Conservation (phyloP, 805 yeast species). For the Aciculoconidium aculeatum region DNA sequence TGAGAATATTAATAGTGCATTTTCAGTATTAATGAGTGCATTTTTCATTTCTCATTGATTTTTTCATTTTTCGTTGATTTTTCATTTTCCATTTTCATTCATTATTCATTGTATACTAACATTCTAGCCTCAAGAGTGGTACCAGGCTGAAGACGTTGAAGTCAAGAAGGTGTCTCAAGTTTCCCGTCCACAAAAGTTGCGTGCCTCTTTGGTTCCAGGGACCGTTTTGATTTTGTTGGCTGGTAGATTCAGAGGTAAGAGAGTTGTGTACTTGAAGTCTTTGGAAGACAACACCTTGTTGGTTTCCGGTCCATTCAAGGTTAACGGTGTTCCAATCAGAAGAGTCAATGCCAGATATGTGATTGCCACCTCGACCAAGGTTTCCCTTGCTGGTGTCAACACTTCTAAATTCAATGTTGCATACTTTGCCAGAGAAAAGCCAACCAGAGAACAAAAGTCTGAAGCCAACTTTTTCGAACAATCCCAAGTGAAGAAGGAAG, state of each 20-base stretch:
- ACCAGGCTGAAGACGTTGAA: slow-evolving; percentile 87
- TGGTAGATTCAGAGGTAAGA: slow-evolving; percentile 99
- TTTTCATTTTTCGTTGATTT: too few species aligned
- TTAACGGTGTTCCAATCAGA: slow-evolving; percentile 99
- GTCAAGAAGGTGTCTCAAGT: slow-evolving; percentile 83
- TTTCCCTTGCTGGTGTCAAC: slow-evolving; percentile 72
- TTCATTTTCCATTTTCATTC: too few species aligned
- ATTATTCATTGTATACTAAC: slow-evolving; percentile 17
- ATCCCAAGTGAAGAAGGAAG: slow-evolving; percentile 70
- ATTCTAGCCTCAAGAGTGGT: slow-evolving; percentile 78
- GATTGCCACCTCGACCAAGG: slow-evolving; percentile 95
- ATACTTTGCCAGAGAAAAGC: slow-evolving; percentile 95
- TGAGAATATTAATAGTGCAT: too few species aligned
- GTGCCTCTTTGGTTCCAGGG: slow-evolving; percentile 96
- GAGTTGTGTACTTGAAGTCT: slow-evolving; percentile 96
- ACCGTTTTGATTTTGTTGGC: slow-evolving; percentile 95
- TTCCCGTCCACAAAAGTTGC: slow-evolving; percentile 88
- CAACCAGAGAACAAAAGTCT: slow-evolving; percentile 74
- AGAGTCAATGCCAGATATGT: slow-evolving; percentile 98
- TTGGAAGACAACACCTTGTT: slow-evolving; percentile 97
- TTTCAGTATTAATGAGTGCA: too few species aligned
- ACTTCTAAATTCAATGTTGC: slow-evolving; percentile 88
- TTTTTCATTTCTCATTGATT: neutral
- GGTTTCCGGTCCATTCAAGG: slow-evolving; percentile 98
- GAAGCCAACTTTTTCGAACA: slow-evolving; percentile 90